phyloP scores from a whole-genome alignment of 331 rosid genomes.

The Spiraea crenata region DNA sequence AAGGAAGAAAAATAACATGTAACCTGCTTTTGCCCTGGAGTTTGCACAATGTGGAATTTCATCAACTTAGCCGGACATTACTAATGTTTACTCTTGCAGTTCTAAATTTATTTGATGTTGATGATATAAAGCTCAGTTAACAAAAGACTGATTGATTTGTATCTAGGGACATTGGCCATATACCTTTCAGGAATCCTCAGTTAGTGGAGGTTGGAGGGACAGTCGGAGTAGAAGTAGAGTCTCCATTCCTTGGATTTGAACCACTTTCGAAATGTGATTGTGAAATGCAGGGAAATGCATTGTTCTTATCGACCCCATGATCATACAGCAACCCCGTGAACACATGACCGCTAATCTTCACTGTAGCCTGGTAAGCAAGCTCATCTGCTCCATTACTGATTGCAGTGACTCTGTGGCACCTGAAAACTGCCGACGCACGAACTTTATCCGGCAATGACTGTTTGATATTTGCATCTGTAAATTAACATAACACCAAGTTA shows the following conservation, averaged over 20 bases:
- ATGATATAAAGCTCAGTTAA: not conserved
- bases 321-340: constrained; percentile 84
- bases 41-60: not conserved
- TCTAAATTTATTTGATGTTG: not conserved
- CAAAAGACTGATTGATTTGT: too few relatives aligned
- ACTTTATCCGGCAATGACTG: constrained; percentile 61
- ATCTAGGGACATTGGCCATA: constrained; percentile 11
- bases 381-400: constrained; percentile 66
- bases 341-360: constrained; percentile 75
- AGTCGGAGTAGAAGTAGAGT: constrained; percentile 49
- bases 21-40: not conserved
- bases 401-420: constrained; percentile 73
- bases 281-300: constrained; percentile 47
- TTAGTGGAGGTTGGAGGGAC: constrained; percentile 43
- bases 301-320: constrained; percentile 59
- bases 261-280: constrained; percentile 51
- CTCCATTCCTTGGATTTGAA: constrained; percentile 42
- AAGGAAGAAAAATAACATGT: not conserved
- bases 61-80: not conserved
- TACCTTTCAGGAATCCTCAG: constrained; percentile 42
- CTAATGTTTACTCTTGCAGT: not conserved
- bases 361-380: constrained; percentile 66
- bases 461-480: constrained; percentile 55
- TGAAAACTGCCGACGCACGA: constrained; percentile 65
- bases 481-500: constrained; percentile 13